Percentiles rank a stretch among this genome's conserved stretches.
Conservation (phyloP, 2,329 filamentous ascomycete species). For the Penicillium oxalicum region DNA sequence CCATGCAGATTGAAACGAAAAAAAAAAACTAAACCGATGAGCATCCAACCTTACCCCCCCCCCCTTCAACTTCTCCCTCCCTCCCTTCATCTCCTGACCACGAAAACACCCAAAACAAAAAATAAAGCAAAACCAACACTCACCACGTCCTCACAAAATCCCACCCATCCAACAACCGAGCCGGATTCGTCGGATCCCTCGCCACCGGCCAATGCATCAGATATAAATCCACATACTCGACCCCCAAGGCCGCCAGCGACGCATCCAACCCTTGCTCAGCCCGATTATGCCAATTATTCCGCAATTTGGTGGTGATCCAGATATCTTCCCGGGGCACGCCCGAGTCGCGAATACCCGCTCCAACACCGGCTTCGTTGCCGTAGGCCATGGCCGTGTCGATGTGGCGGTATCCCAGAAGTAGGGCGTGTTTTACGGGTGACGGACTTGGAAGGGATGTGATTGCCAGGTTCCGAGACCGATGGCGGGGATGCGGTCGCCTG, state of each 20-base stretch:
- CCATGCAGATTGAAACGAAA: too few species aligned
- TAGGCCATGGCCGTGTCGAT: conserved; percentile 52
- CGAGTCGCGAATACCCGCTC: conserved; percentile 59
- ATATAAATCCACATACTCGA: conserved; percentile 67
- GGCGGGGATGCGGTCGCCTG: conserved; percentile 44
- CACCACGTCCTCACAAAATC: conserved; percentile 70
- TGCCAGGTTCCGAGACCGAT: conserved; percentile 53
- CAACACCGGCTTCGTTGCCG: conserved; percentile 62
- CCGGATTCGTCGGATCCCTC: conserved; percentile 45
- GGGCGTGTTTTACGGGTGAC: conserved; percentile 44
- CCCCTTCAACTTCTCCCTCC: too few species aligned
- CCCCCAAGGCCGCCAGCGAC: conserved; percentile 57
- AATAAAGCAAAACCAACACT: neutral
- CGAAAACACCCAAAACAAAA: neutral
- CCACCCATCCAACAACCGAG: conserved; percentile 69
- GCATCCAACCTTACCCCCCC: too few species aligned
- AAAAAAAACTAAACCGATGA: too few species aligned
- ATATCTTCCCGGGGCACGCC: conserved; percentile 61
- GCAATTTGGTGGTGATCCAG: conserved; percentile 65
- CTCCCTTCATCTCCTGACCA: too few species aligned
- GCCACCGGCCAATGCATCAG: conserved; percentile 62
- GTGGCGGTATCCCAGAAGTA: conserved; percentile 50
- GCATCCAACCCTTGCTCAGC: conserved; percentile 58
- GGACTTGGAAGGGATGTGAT: conserved; percentile 48
- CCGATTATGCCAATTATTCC: conserved; percentile 58